Conservation (phyloP, 306 rosid species). For the Prunus mume region DNA sequence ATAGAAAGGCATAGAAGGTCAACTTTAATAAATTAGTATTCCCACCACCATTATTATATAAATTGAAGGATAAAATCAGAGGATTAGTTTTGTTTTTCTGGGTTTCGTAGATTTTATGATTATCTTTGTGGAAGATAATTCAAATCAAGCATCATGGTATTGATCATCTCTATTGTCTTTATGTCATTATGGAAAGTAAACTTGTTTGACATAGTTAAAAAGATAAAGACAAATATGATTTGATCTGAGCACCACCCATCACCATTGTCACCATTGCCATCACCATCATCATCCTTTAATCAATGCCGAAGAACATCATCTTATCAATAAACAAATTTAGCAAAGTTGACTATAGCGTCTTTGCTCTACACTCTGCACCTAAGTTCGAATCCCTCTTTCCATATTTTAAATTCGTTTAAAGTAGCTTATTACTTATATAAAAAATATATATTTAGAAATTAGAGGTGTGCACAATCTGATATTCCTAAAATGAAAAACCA, state of each 20-base stretch:
- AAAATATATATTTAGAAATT: no score
- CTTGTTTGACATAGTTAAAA: background rate
- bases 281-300: background rate
- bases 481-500: no score
- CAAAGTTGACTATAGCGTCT: no score
- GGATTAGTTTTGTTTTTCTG: background rate
- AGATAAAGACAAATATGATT: background rate
- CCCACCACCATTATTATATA: background rate
- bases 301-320: background rate
- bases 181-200: background rate
- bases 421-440: no score
- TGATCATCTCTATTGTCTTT: background rate
- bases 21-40: background rate
- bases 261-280: background rate
- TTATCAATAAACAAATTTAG: no score
- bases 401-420: no score
- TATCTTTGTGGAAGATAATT: background rate
- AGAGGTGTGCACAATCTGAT: no score
- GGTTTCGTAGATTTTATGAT: background rate
- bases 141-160: background rate
- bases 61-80: background rate
- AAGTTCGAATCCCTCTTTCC: rapidly evolving
- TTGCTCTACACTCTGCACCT: rapidly evolving
- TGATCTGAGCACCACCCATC: background rate
- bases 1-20: background rate